Conservation (phyloP, 331 rosid genomes). For the Malus hybrid region DNA sequence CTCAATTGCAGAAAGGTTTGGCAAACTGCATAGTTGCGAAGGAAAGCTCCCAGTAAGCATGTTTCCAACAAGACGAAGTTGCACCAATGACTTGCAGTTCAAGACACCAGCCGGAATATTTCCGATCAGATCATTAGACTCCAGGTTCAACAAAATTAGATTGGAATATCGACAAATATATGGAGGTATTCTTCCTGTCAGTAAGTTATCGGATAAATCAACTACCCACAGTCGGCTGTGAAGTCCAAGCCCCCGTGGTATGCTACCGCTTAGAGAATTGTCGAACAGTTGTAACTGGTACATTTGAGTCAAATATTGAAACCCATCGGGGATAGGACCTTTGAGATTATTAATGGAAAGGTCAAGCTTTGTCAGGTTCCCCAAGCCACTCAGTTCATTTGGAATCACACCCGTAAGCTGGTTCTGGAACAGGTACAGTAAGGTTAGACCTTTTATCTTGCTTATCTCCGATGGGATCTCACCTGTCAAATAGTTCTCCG, state of each 20-base stretch:
- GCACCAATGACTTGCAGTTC: slow-evolving; percentile 55
- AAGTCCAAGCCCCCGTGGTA: slow-evolving; percentile 67
- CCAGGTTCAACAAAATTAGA: slow-evolving; percentile 60
- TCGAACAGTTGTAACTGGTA: slow-evolving; percentile 71
- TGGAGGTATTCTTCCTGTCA: slow-evolving; percentile 72
- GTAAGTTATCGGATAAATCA: slow-evolving; percentile 63
- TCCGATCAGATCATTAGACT: slow-evolving; percentile 52
- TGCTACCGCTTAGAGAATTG: slow-evolving; percentile 59
- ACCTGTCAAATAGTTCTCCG: slow-evolving; percentile 69
- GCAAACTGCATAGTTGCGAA: slow-evolving; percentile 55
- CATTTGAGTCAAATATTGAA: slow-evolving; percentile 53
- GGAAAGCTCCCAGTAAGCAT: slow-evolving; percentile 75
- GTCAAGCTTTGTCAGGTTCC: slow-evolving; percentile 61
- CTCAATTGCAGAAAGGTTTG: slow-evolving; percentile 60
- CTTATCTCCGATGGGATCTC: slow-evolving; percentile 67
- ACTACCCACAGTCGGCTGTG: slow-evolving; percentile 76
- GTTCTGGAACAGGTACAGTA: slow-evolving; percentile 85
- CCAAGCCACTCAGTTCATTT: slow-evolving; percentile 51
- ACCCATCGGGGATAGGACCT: slow-evolving; percentile 68
- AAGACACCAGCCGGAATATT: slow-evolving; percentile 58
- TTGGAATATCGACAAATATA: slow-evolving; percentile 58
- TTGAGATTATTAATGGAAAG: slow-evolving; percentile 72
- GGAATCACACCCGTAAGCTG: slow-evolving; percentile 80
- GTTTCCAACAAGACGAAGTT: slow-evolving; percentile 56
- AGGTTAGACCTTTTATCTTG: slow-evolving; percentile 46